phyloP scores from a whole-genome alignment of 257 asterid genomes.

The Leptodermis oblonga region DNA sequence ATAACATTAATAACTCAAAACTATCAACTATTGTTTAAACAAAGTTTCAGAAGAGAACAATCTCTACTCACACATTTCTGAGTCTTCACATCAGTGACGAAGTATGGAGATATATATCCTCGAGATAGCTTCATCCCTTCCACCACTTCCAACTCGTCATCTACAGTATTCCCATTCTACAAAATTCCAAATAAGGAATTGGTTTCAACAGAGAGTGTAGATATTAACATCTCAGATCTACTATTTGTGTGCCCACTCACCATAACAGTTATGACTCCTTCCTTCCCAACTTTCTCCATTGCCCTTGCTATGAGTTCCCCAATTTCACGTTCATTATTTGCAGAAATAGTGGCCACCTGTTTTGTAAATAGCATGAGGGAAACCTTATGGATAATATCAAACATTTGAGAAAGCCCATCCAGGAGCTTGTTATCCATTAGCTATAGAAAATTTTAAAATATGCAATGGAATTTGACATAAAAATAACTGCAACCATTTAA shows the following conservation, averaged over 20 bases:
- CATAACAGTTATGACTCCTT: slow-evolving; percentile 78
- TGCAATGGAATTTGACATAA: neutral
- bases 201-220: slow-evolving; percentile 9
- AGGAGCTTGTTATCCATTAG: neutral
- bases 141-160: slow-evolving; percentile 87
- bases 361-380: slow-evolving; percentile 11
- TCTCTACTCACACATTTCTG: slow-evolving; percentile 66
- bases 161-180: slow-evolving; percentile 83
- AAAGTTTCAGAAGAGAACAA: slow-evolving; percentile 10
- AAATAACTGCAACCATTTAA: neutral
- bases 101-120: slow-evolving; percentile 90
- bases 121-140: slow-evolving; percentile 96
- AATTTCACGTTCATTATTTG: slow-evolving; percentile 80
- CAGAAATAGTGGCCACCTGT: slow-evolving; percentile 88
- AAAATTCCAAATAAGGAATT: slow-evolving; percentile 12
- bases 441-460: neutral
- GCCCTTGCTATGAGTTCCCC: slow-evolving; percentile 87
- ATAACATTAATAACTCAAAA: neutral
- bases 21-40: slow-evolving; percentile 6
- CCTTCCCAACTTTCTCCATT: slow-evolving; percentile 96
- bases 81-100: slow-evolving; percentile 63
- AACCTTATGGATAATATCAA: neutral
- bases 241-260: slow-evolving; percentile 40
- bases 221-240: slow-evolving; percentile 5
- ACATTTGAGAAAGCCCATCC: neutral